A percentile compares a stretch with the other conserved stretches of the same genome.
Conservation (phyloP, 2,329 filamentous ascomycete species). For the Penicillium sp. region DNA sequence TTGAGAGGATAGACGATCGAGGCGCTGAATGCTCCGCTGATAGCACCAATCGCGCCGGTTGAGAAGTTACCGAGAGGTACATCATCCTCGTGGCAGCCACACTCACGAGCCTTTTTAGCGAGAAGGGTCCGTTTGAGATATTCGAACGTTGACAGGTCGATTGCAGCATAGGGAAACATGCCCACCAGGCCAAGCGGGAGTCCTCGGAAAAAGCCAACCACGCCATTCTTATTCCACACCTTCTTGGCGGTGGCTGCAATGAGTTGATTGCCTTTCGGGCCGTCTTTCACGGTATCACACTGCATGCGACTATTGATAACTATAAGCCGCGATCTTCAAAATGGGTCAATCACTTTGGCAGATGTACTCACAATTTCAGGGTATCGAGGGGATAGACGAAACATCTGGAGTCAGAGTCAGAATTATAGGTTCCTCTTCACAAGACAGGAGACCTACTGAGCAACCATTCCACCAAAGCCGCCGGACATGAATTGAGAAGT, state of each 20-base stretch:
- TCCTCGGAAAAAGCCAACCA: slow-evolving; percentile 80
- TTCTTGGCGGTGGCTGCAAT: slow-evolving; percentile 78
- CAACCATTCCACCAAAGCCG: slow-evolving; percentile 87
- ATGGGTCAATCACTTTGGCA: not conserved
- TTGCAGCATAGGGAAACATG: slow-evolving; percentile 97
- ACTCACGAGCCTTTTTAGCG: slow-evolving; percentile 63
- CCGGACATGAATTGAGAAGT: slow-evolving; percentile 88
- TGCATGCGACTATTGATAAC: slow-evolving; percentile 67
- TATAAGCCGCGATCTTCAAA: slow-evolving; percentile 5
- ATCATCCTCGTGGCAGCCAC: slow-evolving; percentile 77
- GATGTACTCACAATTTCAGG: slow-evolving; percentile 53
- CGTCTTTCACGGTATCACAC: slow-evolving; percentile 86
- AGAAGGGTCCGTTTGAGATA: slow-evolving; percentile 76
- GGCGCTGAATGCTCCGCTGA: slow-evolving; percentile 86
- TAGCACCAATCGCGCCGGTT: slow-evolving; percentile 84
- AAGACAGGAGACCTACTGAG: slow-evolving; percentile 60
- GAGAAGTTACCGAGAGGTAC: slow-evolving; percentile 73
- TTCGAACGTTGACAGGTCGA: slow-evolving; percentile 95
- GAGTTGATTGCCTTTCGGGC: slow-evolving; percentile 75
- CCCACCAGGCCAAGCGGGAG: slow-evolving; percentile 89
- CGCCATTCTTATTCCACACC: slow-evolving; percentile 74
- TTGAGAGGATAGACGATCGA: slow-evolving; percentile 95
- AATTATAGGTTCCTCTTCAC: not conserved
- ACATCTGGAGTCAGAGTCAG: slow-evolving; percentile 53
- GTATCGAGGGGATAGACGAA: slow-evolving; percentile 90